Evolutionary conservation across 2,329 filamentous ascomycete species (phyloP).

Genomic region (Hypoxylon sp.): DNA sequence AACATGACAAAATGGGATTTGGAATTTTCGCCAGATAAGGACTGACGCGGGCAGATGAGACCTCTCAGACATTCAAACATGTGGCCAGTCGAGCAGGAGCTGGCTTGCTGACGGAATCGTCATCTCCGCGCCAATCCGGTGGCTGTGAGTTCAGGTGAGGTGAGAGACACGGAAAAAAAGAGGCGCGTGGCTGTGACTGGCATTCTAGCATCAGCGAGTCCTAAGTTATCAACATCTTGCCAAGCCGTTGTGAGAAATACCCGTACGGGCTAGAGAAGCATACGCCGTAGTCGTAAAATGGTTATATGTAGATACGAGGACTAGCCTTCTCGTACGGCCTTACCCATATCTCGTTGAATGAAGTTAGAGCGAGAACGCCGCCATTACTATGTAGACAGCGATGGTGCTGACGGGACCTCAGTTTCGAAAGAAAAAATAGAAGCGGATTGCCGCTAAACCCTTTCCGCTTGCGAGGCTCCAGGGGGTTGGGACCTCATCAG

Average conservation of each 20-base stretch:
- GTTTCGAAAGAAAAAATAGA: conserved; percentile 33
- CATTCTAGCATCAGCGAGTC: conserved; percentile 4
- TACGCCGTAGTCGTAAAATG: conserved; percentile 1
- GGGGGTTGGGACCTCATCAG: conserved; percentile 1
- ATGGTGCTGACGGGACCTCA: conserved; percentile 23
- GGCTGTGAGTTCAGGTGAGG: conserved; percentile 4
- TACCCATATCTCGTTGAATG: conserved; percentile 14
- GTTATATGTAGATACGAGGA: conserved; percentile 19
- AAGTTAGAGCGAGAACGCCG: conserved; percentile 5
- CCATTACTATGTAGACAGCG: conserved; percentile 15
- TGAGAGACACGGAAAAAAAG: conserved; percentile 8
- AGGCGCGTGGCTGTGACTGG: conserved; percentile 23
- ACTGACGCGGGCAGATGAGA: conserved; percentile 1
- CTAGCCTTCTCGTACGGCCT: conserved; percentile 17
- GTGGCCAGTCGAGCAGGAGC: not conserved
- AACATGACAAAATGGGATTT: conserved; percentile 29
- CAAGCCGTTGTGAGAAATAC: conserved; percentile 13
- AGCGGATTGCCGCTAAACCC: conserved; percentile 20
- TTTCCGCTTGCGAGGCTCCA: conserved; percentile 7
- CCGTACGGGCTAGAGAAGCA: not conserved
- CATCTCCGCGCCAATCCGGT: conserved; percentile 32
- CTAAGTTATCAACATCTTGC: conserved; percentile 6
- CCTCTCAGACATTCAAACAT: conserved; percentile 16
- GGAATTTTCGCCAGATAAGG: conserved; percentile 13
- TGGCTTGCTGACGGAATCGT: conserved; percentile 27